Conservation (phyloP, 2,329 filamentous ascomycete genomes). For the Ophiostoma triangulosporum region DNA sequence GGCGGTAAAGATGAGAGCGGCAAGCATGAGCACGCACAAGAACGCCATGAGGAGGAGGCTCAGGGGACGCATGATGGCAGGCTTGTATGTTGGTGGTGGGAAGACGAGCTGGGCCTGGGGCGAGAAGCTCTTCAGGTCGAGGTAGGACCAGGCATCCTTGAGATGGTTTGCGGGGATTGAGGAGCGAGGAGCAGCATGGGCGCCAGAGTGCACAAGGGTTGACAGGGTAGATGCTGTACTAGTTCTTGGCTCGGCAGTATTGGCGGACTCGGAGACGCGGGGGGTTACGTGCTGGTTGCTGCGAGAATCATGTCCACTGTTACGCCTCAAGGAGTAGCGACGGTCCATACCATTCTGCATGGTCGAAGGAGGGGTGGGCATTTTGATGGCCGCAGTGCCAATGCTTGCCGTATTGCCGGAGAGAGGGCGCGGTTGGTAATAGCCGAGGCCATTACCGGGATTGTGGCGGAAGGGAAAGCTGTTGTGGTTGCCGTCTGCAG, state of each 20-base stretch:
- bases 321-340: not conserved
- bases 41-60: constrained; percentile 48
- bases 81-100: constrained; percentile 50
- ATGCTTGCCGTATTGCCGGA: not conserved
- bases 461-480: constrained; percentile 15
- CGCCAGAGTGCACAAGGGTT: constrained; percentile 9
- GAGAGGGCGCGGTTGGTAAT: constrained; percentile 15
- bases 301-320: not conserved
- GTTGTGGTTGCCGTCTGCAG: constrained; percentile 25
- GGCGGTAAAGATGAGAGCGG: constrained; percentile 58
- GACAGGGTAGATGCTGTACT: constrained; percentile 11
- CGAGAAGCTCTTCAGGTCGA: constrained; percentile 7
- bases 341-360: not conserved
- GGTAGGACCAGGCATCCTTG: constrained; percentile 10
- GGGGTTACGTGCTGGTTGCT: not conserved
- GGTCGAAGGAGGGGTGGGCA: not conserved
- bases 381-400: constrained; percentile 8
- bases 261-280: not conserved
- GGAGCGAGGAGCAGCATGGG: not conserved
- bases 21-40: constrained; percentile 56
- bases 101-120: constrained; percentile 4
- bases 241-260: not conserved
- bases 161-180: constrained; percentile 2
- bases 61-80: constrained; percentile 53
- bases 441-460: constrained; percentile 28